phyloP scores from a whole-genome alignment of 2,329 filamentous ascomycete genomes.

The Neocucurbitaria cava region DNA sequence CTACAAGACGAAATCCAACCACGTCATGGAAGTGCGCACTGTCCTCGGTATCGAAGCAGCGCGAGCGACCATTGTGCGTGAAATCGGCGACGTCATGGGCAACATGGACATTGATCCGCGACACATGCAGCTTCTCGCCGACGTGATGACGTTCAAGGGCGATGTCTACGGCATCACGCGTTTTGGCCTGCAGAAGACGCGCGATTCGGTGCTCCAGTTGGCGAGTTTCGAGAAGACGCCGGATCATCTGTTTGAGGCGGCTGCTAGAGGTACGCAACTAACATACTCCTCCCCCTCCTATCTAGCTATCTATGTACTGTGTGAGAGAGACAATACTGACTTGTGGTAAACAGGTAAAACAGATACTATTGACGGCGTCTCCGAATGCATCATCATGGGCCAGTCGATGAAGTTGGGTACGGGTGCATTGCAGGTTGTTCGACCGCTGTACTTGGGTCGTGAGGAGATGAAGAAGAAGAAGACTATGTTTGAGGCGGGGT shows the following conservation, averaged over 20 bases:
- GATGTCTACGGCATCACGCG: constrained; percentile 96
- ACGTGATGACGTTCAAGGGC: constrained; percentile 99
- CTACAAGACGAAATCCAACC: constrained; percentile 77
- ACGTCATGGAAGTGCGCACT: constrained; percentile 85
- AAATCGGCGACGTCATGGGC: constrained; percentile 89
- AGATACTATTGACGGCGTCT: constrained; percentile 91
- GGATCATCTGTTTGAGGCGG: constrained; percentile 95
- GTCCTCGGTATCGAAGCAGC: constrained; percentile 96
- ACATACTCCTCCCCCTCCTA: no score
- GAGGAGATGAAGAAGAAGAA: constrained; percentile 34
- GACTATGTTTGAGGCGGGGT: constrained; percentile 47
- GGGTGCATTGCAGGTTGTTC: constrained; percentile 87
- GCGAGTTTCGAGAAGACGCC: constrained; percentile 98
- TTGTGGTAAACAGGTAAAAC: not conserved
- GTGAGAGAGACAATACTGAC: not conserved
- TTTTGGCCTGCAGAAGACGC: constrained; percentile 95
- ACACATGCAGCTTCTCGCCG: constrained; percentile 95
- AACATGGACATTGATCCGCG: constrained; percentile 96
- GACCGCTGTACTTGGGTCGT: constrained; percentile 61
- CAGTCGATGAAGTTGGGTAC: constrained; percentile 93
- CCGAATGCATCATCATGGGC: constrained; percentile 97
- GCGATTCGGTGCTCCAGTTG: constrained; percentile 90
- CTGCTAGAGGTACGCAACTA: constrained; percentile 88
- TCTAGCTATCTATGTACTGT: constrained; percentile 56
- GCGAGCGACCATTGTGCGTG: constrained; percentile 82